These are phyloP conservation scores for Tetraselmis chui DNA, from an alignment of 139 green algal genomes.

Conservation along the genomic window DNA sequence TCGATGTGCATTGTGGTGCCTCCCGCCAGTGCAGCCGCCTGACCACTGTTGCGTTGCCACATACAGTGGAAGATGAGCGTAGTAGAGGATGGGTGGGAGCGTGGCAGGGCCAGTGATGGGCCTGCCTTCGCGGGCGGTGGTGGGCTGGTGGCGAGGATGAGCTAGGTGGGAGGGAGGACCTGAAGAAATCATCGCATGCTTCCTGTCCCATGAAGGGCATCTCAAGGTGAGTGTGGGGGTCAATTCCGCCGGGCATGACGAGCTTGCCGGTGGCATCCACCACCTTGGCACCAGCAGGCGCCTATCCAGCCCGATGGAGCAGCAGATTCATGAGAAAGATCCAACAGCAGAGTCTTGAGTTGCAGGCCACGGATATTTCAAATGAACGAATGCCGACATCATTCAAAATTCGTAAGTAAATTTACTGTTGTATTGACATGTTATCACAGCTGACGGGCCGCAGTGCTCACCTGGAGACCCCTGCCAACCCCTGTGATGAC, in stretches of 20 bases:
- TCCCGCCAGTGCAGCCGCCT: conserved; percentile 79
- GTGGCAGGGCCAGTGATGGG: too few species aligned
- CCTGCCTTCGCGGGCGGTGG: too few species aligned
- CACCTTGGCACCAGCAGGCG: conserved; percentile 22
- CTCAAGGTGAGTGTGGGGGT: conserved; percentile 94
- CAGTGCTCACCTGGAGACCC: conserved; percentile 47
- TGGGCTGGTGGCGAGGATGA: too few species aligned
- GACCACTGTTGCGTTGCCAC: too few species aligned
- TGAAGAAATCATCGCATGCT: conserved; percentile 74
- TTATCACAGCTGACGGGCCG: too few species aligned
- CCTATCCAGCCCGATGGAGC: conserved; percentile 23
- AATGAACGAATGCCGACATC: not conserved
- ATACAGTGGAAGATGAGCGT: not conserved
- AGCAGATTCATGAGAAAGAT: not conserved
- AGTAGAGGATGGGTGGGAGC: too few species aligned
- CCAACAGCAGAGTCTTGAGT: not conserved
- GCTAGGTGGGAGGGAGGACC: too few species aligned
- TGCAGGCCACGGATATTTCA: not conserved
- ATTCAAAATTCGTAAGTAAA: not conserved
- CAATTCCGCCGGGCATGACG: conserved; percentile 94
- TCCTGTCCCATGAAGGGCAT: conserved; percentile 90
- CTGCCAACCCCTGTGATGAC: conserved; percentile 56
- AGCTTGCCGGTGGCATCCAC: conserved; percentile 71
- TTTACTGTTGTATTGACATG: too few species aligned
- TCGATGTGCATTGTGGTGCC: conserved; percentile 97